A percentile compares a stretch with the other conserved stretches of the same genome.
phyloP scores from a whole-genome alignment of 257 asterid genomes.

The Dorcoceras hygrometricum region DNA sequence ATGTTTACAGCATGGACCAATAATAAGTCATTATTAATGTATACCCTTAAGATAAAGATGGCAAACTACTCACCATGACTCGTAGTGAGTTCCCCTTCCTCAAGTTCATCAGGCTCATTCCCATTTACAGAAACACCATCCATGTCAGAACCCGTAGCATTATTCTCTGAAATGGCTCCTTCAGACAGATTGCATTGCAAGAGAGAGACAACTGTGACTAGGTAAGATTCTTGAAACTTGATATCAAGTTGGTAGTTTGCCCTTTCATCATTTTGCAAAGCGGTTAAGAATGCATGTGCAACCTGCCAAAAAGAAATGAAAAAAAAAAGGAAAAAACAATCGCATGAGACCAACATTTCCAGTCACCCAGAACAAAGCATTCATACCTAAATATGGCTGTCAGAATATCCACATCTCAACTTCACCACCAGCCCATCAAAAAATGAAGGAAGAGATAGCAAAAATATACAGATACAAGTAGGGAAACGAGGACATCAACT shows the following conservation, averaged over 20 bases:
- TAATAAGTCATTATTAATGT: conserved; percentile 10
- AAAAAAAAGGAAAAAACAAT: neutral
- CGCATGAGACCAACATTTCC: neutral
- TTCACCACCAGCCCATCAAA: conserved; percentile 15
- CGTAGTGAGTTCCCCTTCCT: conserved; percentile 92
- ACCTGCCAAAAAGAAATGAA: conserved; percentile 53
- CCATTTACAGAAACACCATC: conserved; percentile 35
- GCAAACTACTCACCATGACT: conserved; percentile 58
- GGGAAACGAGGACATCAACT: conserved; percentile 9
- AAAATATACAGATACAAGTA: neutral
- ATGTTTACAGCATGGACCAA: neutral
- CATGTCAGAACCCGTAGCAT: conserved; percentile 30
- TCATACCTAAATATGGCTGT: conserved; percentile 15
- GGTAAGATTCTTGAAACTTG: conserved; percentile 95
- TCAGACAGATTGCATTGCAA: conserved; percentile 87
- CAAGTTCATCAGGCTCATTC: conserved; percentile 64
- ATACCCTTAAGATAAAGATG: conserved; percentile 17
- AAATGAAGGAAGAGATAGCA: conserved; percentile 7
- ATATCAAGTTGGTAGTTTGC: conserved; percentile 92
- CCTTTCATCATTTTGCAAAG: conserved; percentile 95
- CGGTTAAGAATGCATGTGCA: conserved; percentile 80
- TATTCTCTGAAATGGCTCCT: conserved; percentile 74
- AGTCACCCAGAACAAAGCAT: conserved; percentile 13
- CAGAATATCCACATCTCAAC: conserved; percentile 8
- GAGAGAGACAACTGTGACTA: conserved; percentile 78